Conservation (phyloP, 805 yeast genomes). For the Sungouiozyma intestinalis region DNA sequence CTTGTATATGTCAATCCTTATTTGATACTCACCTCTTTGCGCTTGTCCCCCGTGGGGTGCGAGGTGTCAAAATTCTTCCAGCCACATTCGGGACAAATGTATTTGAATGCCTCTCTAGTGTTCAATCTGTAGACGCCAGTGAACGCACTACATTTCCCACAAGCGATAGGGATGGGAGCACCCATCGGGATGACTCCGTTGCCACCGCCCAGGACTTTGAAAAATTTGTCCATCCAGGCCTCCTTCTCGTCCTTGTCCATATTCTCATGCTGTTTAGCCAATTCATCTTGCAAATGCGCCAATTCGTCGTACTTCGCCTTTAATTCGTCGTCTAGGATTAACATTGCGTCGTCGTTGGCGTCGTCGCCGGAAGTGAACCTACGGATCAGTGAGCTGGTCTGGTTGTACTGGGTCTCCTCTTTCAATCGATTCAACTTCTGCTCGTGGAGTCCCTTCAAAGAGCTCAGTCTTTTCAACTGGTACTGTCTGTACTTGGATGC, state of each 20-base stretch:
- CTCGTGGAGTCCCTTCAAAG: conserved; percentile 37
- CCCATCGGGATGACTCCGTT: conserved; percentile 8
- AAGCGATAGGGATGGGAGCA: conserved; percentile 8
- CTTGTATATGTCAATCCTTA: background rate
- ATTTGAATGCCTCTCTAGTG: conserved; percentile 13
- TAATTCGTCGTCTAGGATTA: conserved; percentile 35
- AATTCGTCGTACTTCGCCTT: conserved; percentile 30
- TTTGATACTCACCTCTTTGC: background rate
- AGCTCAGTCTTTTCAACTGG: conserved; percentile 19
- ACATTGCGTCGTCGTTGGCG: conserved; percentile 35
- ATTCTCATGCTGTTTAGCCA: conserved; percentile 10
- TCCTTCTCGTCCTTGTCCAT: conserved; percentile 20
- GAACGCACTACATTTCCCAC: conserved; percentile 17
- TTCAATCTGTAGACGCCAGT: conserved; percentile 18
- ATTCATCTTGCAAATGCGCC: conserved; percentile 29
- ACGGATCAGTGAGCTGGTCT: conserved; percentile 62
- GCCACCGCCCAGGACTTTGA: conserved; percentile 24
- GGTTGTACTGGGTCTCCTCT: conserved; percentile 59
- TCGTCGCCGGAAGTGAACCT: conserved; percentile 49
- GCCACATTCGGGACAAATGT: conserved; percentile 23
- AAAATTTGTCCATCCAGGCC: conserved; percentile 27
- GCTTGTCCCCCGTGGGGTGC: background rate
- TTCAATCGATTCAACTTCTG: conserved; percentile 57
- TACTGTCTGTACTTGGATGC: conserved; percentile 7
- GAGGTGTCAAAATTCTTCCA: conserved; percentile 3